phyloP scores from a whole-genome alignment of 2,329 filamentous ascomycete genomes.

The Decorospora gaudefroyi region DNA sequence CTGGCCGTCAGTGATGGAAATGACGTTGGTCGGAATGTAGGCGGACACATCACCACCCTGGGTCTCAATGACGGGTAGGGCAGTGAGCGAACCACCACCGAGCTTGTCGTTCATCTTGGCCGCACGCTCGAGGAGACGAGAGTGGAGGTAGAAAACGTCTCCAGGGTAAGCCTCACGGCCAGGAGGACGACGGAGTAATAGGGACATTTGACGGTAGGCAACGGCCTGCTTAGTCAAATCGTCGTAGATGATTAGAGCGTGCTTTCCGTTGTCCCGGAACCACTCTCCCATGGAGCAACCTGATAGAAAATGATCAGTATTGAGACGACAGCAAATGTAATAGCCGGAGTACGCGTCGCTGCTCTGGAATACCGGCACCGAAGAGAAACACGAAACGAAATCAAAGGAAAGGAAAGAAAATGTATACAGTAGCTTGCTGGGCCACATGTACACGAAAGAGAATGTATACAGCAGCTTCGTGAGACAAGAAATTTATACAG shows the following conservation, averaged over 20 bases:
- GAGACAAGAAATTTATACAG: no score
- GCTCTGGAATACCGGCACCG: no score
- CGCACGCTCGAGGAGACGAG: slow-evolving; percentile 97
- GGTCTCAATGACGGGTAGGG: slow-evolving; percentile 92
- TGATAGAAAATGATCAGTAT: no score
- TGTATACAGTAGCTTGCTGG: no score
- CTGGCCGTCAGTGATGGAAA: slow-evolving; percentile 99
- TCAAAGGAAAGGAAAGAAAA: no score
- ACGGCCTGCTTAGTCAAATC: slow-evolving; percentile 98
- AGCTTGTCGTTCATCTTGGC: slow-evolving; percentile 98
- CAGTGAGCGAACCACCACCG: slow-evolving; percentile 94
- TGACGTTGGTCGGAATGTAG: slow-evolving; percentile 99
- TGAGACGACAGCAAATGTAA: no score
- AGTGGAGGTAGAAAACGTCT: slow-evolving; percentile 58
- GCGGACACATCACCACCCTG: slow-evolving; percentile 99
- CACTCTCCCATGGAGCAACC: slow-evolving; percentile 5
- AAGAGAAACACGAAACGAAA: no score
- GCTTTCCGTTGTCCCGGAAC: slow-evolving; percentile 84
- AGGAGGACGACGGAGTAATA: slow-evolving; percentile 94
- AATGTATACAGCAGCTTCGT: no score
- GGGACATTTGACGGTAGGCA: slow-evolving; percentile 98
- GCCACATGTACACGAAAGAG: no score
- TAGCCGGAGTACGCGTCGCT: no score
- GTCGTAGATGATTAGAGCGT: slow-evolving; percentile 89
- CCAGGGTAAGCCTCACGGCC: slow-evolving; percentile 99